Percentiles rank a stretch among this genome's conserved stretches.
phyloP scores from a whole-genome alignment of 768 basidiomycete genomes.

The Favolaschia claudopus region DNA sequence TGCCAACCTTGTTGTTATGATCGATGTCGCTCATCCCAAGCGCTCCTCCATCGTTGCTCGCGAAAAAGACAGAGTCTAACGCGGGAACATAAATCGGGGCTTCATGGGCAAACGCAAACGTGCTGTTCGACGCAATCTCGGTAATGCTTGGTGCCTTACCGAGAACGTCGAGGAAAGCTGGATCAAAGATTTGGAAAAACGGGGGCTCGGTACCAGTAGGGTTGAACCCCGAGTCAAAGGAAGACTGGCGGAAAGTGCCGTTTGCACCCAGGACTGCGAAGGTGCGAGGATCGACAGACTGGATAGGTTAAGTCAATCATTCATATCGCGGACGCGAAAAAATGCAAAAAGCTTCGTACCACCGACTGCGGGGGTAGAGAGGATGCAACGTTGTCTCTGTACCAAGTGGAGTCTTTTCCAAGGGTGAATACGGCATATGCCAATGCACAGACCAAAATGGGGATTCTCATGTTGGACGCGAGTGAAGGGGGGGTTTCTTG shows the following conservation, averaged over 20 bases:
- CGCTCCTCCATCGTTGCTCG: constrained; percentile 71
- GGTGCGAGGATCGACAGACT: constrained; percentile 60
- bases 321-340: too few species aligned
- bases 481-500: neutral
- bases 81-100: constrained; percentile 71
- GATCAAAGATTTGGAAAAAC: constrained; percentile 48
- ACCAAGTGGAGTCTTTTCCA: constrained; percentile 19
- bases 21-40: constrained; percentile 69
- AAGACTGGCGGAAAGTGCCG: constrained; percentile 45
- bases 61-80: constrained; percentile 80
- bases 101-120: constrained; percentile 81
- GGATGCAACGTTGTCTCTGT: constrained; percentile 17
- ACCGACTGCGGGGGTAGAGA: constrained; percentile 37
- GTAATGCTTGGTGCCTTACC: constrained; percentile 65
- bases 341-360: constrained; percentile 20
- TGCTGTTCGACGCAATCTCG: constrained; percentile 64
- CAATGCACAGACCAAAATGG: constrained; percentile 22
- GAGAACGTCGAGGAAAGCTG: constrained; percentile 65
- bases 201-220: constrained; percentile 60
- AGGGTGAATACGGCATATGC: constrained; percentile 19
- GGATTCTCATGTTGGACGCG: constrained; percentile 11
- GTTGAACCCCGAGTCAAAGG: constrained; percentile 58
- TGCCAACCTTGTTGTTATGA: constrained; percentile 69
- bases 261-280: constrained; percentile 60
- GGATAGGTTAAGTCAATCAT: neutral